Evolutionary conservation across 1,139 yeast genomes (phyloP).

Genomic region (Pichia norvegensis): DNA sequence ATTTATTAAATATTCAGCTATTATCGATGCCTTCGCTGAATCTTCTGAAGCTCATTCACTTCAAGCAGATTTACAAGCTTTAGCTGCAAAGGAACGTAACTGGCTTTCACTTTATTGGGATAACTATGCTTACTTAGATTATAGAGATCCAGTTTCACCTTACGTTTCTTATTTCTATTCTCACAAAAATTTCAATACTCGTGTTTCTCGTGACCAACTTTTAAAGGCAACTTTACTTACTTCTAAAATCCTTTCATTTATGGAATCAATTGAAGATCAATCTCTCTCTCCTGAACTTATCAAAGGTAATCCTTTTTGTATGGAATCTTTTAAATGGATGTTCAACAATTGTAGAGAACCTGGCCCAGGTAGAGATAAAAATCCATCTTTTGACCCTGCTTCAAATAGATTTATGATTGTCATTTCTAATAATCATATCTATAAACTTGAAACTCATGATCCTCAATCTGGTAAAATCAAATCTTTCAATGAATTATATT

Average conservation of each 20-base stretch:
- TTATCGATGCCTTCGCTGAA: constrained; percentile 58
- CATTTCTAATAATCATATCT: constrained; percentile 70
- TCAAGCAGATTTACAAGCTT: constrained; percentile 56
- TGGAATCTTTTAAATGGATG: constrained; percentile 90
- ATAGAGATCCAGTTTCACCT: constrained; percentile 90
- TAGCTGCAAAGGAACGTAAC: constrained; percentile 56
- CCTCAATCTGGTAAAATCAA: constrained; percentile 45
- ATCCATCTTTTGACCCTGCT: constrained; percentile 38
- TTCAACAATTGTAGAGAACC: constrained; percentile 87
- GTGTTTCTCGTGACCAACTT: constrained; percentile 62
- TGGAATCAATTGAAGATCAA: constrained; percentile 49
- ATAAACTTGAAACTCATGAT: constrained; percentile 66
- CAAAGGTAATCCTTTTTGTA: constrained; percentile 78
- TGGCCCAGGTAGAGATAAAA: constrained; percentile 49
- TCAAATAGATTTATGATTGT: constrained; percentile 70
- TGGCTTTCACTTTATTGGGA: constrained; percentile 97
- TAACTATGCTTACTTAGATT: constrained; percentile 82
- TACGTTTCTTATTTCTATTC: constrained; percentile 86
- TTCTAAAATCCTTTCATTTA: constrained; percentile 47
- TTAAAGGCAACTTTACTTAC: constrained; percentile 65
- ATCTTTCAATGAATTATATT: constrained; percentile 55
- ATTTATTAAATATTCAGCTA: constrained; percentile 39
- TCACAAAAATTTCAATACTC: constrained; percentile 58
- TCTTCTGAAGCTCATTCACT: constrained; percentile 50
- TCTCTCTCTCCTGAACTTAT: constrained; percentile 70